Conservation (phyloP, 345 rosid species). For the Gossypium herbaceum region DNA sequence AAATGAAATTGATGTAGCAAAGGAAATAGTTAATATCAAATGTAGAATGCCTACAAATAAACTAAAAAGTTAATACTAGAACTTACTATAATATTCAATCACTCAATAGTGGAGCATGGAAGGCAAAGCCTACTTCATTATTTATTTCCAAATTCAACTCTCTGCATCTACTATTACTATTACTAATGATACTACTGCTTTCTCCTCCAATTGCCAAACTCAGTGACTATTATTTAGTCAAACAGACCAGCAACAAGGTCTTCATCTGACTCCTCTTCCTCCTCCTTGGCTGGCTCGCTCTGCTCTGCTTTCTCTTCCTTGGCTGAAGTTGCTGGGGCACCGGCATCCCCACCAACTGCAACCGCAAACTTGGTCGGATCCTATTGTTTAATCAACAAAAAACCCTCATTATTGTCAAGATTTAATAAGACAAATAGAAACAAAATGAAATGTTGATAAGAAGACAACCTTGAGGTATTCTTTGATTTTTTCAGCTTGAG, state of each 20-base stretch:
- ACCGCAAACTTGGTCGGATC: constrained; percentile 52
- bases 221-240: constrained; percentile 15
- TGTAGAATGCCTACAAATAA: neutral
- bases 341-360: constrained; percentile 20
- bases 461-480: constrained; percentile 36
- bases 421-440: neutral
- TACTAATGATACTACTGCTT: too few species aligned
- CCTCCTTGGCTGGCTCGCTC: constrained; percentile 13
- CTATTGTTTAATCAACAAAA: constrained; percentile 14
- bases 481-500: constrained; percentile 42
- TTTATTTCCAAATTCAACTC: neutral
- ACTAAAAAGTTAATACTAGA: neutral
- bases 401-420: neutral
- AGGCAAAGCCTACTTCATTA: neutral
- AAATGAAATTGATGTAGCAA: neutral
- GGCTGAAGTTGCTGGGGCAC: constrained; percentile 16
- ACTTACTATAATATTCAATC: neutral
- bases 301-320: constrained; percentile 31
- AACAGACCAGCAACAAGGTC: constrained; percentile 35
- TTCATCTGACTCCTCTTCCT: constrained; percentile 40
- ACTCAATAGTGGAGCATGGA: neutral
- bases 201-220: neutral
- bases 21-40: neutral
- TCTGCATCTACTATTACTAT: neutral
- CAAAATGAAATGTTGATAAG: neutral